Evolutionary conservation across 139 green algal genomes (phyloP).

Genomic region (Coelastrella sp.): DNA sequence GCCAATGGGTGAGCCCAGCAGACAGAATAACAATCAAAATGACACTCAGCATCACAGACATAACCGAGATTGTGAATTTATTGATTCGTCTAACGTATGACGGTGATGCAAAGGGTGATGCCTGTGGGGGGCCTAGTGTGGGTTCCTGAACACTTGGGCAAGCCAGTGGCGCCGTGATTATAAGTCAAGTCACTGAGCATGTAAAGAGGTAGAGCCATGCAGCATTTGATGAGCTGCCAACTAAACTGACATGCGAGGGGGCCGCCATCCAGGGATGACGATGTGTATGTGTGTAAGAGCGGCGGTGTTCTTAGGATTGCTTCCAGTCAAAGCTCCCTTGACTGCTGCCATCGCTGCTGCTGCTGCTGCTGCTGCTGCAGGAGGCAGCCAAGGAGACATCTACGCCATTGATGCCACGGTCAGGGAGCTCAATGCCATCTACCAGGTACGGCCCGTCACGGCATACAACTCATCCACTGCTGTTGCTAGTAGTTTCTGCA

Average conservation of each 20-base stretch:
- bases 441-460: constrained; percentile 56
- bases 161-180: too few species aligned
- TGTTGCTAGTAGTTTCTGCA: background rate
- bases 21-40: background rate
- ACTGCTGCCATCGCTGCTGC: background rate
- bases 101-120: background rate
- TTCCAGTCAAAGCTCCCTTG: background rate
- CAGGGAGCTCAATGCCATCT: constrained; percentile 73
- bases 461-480: background rate
- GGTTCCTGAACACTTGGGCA: too few species aligned
- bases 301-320: background rate
- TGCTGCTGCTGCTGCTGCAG: constrained; percentile 37
- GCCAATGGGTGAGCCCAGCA: constrained; percentile 73
- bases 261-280: too few species aligned
- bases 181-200: too few species aligned
- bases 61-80: background rate
- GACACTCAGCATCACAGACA: background rate
- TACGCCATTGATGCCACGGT: constrained; percentile 71
- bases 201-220: too few species aligned
- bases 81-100: background rate
- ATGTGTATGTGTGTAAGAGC: background rate
- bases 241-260: too few species aligned
- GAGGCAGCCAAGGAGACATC: constrained; percentile 70
- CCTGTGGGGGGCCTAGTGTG: too few species aligned
- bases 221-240: too few species aligned